Base-by-base conservation (phyloP, 768 basidiomycete species). In the Pisolithus orientalis region DNA sequence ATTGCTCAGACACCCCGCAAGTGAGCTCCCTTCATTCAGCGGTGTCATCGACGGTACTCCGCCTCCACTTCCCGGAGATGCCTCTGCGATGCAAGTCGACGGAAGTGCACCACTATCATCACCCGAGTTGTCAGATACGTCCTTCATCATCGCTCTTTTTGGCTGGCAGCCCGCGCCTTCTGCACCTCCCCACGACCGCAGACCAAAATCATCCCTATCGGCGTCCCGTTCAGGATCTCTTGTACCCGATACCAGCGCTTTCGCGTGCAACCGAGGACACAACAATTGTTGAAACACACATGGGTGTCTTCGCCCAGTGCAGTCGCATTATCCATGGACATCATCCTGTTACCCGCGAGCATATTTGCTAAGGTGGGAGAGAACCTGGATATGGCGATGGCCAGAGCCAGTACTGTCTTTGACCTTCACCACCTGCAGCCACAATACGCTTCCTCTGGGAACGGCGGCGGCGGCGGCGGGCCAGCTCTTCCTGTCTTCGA, bases 1-100 rank as follows among this genome's bases (percentile, higher is more conserved):
- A 28, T 43, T 42, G 24, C 45, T 44, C 57, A 91, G 87, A 80
- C 79, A 1, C 59, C 76, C 75, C 69, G 0, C 86, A 90, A 60
- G 65, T 85, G 2, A 73, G 73, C 37, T 74, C 78, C 6, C 63
- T 90, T 31, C 65, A 68, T 28, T 70, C 77, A 6, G 73, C 79
- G 4, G 65, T 88, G 25, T 59, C 66, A 2, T 60, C 62, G 7
- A n/a, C n/a, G n/a, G n/a, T n/a, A n/a, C n/a, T n/a, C n/a, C n/a
- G 57, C 62, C 11, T 45, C 16, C 2, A 59, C 66, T 8, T 72
- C n/a, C n/a, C n/a, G n/a, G n/a, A n/a, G 71, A 32, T 34, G 47
- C 49, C 13, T 57, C 53, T 16, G 31, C 47, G 42, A 49, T 51
- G 38, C 58, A 48, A 27, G 48, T 48, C 1, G 59, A 62, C 24